These are phyloP conservation scores for Keithomyces neogunnii DNA, from an alignment of 2,329 filamentous ascomycete species.

Conservation along the genomic window DNA sequence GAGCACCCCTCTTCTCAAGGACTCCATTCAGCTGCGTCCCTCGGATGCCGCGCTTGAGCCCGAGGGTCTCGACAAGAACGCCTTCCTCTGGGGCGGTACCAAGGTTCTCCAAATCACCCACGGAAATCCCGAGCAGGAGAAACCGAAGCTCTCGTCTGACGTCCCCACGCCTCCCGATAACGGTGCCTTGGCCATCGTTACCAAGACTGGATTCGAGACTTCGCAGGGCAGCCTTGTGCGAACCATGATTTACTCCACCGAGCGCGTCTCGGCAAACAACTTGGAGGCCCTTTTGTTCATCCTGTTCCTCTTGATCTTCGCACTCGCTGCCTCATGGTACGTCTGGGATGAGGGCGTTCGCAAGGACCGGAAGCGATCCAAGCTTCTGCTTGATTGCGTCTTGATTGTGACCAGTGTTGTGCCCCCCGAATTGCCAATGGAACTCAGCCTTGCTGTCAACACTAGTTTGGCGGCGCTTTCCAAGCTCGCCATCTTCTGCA, in stretches of 20 bases:
- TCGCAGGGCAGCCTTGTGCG: slow-evolving; percentile 95
- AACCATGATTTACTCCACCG: slow-evolving; percentile 99
- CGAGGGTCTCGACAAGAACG: slow-evolving; percentile 91
- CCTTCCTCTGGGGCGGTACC: slow-evolving; percentile 93
- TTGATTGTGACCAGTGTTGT: slow-evolving; percentile 97
- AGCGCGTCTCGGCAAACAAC: slow-evolving; percentile 98
- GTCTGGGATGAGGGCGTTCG: slow-evolving; percentile 95
- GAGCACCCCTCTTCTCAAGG: slow-evolving; percentile 92
- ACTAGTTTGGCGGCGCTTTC: slow-evolving; percentile 91
- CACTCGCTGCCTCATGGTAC: slow-evolving; percentile 96
- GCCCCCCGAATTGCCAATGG: slow-evolving; percentile 97
- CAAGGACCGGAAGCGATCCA: slow-evolving; percentile 92
- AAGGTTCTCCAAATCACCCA: slow-evolving; percentile 96
- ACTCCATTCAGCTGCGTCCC: slow-evolving; percentile 86
- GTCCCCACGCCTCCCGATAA: slow-evolving; percentile 83
- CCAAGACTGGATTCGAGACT: slow-evolving; percentile 97
- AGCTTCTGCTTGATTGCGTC: slow-evolving; percentile 92
- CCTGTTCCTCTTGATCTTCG: slow-evolving; percentile 90
- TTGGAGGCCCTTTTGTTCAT: slow-evolving; percentile 95
- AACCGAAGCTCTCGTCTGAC: slow-evolving; percentile 62
- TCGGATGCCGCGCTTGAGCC: slow-evolving; percentile 72
- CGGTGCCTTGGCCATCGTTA: slow-evolving; percentile 85
- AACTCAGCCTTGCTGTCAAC: slow-evolving; percentile 93
- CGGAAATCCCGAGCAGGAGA: slow-evolving; percentile 67
- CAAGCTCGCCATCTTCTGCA: slow-evolving; percentile 96